Percentiles rank a stretch among this genome's conserved stretches.
Conservation (phyloP, 75 land plant species). For the Sequoiadendron giganteum region DNA sequence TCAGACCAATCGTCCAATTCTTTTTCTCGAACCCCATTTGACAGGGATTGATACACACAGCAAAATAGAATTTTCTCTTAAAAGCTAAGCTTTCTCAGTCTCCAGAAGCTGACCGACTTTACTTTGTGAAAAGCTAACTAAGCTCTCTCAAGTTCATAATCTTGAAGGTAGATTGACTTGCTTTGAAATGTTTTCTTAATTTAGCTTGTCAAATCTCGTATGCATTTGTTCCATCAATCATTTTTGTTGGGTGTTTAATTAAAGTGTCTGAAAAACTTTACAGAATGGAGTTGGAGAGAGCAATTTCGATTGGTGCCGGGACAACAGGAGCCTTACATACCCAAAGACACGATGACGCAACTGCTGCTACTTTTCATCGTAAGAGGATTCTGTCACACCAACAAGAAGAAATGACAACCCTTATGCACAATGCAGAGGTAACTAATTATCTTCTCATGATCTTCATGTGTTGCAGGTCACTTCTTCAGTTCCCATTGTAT, state of each 20-base stretch:
- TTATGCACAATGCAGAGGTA: neutral
- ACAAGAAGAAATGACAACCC: neutral
- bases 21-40: neutral
- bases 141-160: too few species aligned
- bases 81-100: too few species aligned
- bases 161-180: too few species aligned
- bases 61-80: neutral
- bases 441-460: neutral
- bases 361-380: neutral
- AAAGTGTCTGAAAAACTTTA: neutral
- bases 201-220: too few species aligned
- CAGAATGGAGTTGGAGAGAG: neutral
- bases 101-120: too few species aligned
- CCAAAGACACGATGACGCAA: neutral
- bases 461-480: neutral
- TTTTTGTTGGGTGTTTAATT: neutral
- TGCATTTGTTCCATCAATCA: neutral
- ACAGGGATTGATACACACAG: neutral
- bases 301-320: neutral
- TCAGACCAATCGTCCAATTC: neutral
- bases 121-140: too few species aligned
- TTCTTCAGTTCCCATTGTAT: neutral
- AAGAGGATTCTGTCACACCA: neutral
- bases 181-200: too few species aligned
- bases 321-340: neutral